A percentile compares a stretch with the other conserved stretches of the same genome.
phyloP scores from a whole-genome alignment of 2,329 filamentous ascomycete species.

The Monosporascus sp. region DNA sequence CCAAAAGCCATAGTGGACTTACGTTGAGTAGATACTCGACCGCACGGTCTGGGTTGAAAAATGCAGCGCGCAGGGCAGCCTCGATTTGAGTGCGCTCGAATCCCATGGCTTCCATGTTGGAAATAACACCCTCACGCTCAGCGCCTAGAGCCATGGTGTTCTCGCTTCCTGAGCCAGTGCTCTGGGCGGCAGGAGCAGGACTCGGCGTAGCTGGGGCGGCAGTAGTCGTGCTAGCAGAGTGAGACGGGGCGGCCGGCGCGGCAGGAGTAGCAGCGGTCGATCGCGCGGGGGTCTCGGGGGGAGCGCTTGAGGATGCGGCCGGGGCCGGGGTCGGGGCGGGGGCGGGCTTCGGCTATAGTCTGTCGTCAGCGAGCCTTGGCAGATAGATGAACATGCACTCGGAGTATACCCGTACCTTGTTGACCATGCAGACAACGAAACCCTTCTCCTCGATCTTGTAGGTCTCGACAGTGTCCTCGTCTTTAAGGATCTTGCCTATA shows the following conservation, averaged over 20 bases:
- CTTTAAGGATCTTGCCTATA: slow-evolving; percentile 93
- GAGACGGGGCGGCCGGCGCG: slow-evolving; percentile 45
- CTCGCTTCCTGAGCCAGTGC: slow-evolving; percentile 52
- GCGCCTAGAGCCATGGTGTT: slow-evolving; percentile 83
- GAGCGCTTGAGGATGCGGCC: slow-evolving; percentile 56
- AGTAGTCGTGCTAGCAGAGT: slow-evolving; percentile 39
- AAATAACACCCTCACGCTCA: slow-evolving; percentile 74
- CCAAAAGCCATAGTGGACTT: slow-evolving; percentile 29
- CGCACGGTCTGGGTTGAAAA: slow-evolving; percentile 93
- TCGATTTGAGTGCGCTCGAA: slow-evolving; percentile 87
- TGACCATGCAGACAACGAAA: slow-evolving; percentile 97
- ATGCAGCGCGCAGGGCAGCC: slow-evolving; percentile 90
- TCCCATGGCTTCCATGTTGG: slow-evolving; percentile 96
- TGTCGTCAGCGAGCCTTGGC: slow-evolving; percentile 5
- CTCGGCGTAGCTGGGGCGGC: slow-evolving; percentile 50
- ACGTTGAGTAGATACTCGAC: slow-evolving; percentile 93
- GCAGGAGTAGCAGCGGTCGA: slow-evolving; percentile 46
- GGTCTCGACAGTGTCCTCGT: slow-evolving; percentile 92
- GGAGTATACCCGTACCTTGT: slow-evolving; percentile 65
- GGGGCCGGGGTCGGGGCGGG: slow-evolving; percentile 32
- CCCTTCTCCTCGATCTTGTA: slow-evolving; percentile 99
- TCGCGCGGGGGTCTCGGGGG: slow-evolving; percentile 58
- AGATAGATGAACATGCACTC: slow-evolving; percentile 2
- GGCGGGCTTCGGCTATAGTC: slow-evolving; percentile 63
- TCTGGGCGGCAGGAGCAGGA: slow-evolving; percentile 45